Conservation (phyloP, 768 basidiomycete species). For the Hemileccinum rubropunctum region DNA sequence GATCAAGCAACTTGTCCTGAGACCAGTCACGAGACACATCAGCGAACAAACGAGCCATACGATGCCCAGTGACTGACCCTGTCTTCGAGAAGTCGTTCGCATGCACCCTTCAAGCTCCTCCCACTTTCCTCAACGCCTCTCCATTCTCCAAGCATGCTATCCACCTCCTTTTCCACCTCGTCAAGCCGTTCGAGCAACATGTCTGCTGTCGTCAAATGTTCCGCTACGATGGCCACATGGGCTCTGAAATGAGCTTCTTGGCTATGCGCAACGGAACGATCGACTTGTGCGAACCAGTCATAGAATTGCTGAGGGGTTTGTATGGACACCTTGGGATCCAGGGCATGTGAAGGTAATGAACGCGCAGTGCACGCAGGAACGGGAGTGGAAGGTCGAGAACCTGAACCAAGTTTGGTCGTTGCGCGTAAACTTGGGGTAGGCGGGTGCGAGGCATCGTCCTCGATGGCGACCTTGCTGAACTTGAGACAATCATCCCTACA, state of each 20-base stretch:
- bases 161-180: slow-evolving; percentile 70
- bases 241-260: slow-evolving; percentile 92
- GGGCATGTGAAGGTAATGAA: slow-evolving; percentile 41
- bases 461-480: slow-evolving; percentile 41
- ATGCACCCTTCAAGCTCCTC: slow-evolving; percentile 85
- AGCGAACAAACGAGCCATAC: background rate
- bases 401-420: slow-evolving; percentile 38
- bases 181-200: slow-evolving; percentile 67
- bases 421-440: slow-evolving; percentile 36
- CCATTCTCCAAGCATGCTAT: slow-evolving; percentile 82
- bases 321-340: slow-evolving; percentile 76
- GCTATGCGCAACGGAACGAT: slow-evolving; percentile 85
- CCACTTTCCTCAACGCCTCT: slow-evolving; percentile 90
- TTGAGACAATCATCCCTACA: slow-evolving; percentile 26
- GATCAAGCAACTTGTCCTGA: slow-evolving; percentile 72
- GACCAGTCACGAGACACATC: background rate
- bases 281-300: slow-evolving; percentile 92
- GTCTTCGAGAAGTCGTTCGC: slow-evolving; percentile 86
- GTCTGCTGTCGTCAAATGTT: slow-evolving; percentile 78
- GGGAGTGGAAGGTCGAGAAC: slow-evolving; percentile 48
- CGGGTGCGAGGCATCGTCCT: slow-evolving; percentile 35
- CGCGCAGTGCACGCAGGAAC: slow-evolving; percentile 16
- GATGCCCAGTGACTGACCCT: slow-evolving; percentile 51
- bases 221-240: slow-evolving; percentile 73
- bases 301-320: slow-evolving; percentile 95